A percentile compares a stretch with the other conserved stretches of the same genome.
These are phyloP conservation scores for Pilatotrama ljubarskyi DNA, from an alignment of 768 basidiomycete species.

Conservation along the genomic window DNA sequence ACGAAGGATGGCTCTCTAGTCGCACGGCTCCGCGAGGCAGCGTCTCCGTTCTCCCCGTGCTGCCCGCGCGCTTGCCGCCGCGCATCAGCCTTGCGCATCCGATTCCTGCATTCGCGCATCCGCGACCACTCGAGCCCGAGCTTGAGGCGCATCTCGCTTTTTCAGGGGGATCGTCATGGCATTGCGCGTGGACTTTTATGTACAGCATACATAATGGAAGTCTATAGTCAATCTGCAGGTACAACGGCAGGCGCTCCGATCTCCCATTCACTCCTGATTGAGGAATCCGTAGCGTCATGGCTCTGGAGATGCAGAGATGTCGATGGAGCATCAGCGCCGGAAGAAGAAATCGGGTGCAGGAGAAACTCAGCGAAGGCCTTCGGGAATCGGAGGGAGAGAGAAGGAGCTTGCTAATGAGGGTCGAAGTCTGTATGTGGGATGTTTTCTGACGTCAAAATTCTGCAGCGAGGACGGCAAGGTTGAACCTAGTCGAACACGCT, in stretches of 20 bases:
- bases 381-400: not conserved
- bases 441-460: constrained; percentile 3
- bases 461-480: no score
- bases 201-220: constrained; percentile 17
- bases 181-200: not conserved
- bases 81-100: not conserved
- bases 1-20: constrained; percentile 4
- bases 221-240: constrained; percentile 13
- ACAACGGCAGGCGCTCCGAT: not conserved
- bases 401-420: no score
- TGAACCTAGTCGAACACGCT: not conserved
- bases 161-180: no score
- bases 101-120: not conserved
- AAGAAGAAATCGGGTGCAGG: not conserved
- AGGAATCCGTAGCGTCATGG: not conserved
- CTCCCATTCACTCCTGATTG: not conserved
- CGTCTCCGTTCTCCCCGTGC: not conserved
- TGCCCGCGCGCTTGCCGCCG: no score
- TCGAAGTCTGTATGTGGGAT: not conserved
- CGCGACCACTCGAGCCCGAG: no score
- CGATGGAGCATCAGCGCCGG: not conserved
- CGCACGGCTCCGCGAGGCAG: constrained; percentile 4
- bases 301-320: not conserved
- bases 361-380: not conserved
- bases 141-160: no score